phyloP scores from a whole-genome alignment of 164 flowering plant species.

The Pachysandra terminalis region DNA sequence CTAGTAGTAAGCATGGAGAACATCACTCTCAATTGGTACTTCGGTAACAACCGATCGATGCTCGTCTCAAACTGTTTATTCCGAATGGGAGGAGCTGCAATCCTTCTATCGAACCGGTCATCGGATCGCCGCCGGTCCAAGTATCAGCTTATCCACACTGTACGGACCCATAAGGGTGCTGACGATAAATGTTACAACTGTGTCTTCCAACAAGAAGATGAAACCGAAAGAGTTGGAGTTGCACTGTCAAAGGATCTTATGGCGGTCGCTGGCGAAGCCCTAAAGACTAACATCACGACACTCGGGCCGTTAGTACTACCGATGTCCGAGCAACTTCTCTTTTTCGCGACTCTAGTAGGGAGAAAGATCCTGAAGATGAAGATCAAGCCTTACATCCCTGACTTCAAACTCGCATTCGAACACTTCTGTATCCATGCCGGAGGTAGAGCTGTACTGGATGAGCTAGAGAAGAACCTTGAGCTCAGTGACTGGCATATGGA shows the following conservation, averaged over 20 bases:
- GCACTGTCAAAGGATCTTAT: slow-evolving; percentile 71
- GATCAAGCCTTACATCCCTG: slow-evolving; percentile 74
- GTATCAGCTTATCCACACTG: slow-evolving; percentile 77
- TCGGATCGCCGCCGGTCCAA: slow-evolving; percentile 67
- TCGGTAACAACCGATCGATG: slow-evolving; percentile 82
- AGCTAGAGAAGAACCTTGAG: slow-evolving; percentile 78
- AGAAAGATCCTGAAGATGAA: slow-evolving; percentile 54
- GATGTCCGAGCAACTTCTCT: slow-evolving; percentile 74
- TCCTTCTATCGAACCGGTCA: slow-evolving; percentile 67
- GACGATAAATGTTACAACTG: slow-evolving; percentile 58
- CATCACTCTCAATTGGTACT: slow-evolving; percentile 84
- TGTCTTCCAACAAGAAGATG: slow-evolving; percentile 70
- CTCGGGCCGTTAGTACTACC: slow-evolving; percentile 81
- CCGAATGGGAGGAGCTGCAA: slow-evolving; percentile 87
- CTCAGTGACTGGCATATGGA: slow-evolving; percentile 74
- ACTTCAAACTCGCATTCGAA: slow-evolving; percentile 80
- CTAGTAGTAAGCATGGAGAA: slow-evolving; percentile 87
- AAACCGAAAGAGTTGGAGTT: slow-evolving; percentile 44
- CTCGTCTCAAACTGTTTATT: slow-evolving; percentile 81
- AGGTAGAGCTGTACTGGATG: slow-evolving; percentile 77
- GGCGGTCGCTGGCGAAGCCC: slow-evolving; percentile 81
- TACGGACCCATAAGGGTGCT: slow-evolving; percentile 76
- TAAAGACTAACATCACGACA: slow-evolving; percentile 74
- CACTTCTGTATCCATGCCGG: slow-evolving; percentile 90
- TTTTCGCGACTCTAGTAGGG: slow-evolving; percentile 48